phyloP scores from a whole-genome alignment of 495 filamentous ascomycete species.

The Entonaema liquescens region DNA sequence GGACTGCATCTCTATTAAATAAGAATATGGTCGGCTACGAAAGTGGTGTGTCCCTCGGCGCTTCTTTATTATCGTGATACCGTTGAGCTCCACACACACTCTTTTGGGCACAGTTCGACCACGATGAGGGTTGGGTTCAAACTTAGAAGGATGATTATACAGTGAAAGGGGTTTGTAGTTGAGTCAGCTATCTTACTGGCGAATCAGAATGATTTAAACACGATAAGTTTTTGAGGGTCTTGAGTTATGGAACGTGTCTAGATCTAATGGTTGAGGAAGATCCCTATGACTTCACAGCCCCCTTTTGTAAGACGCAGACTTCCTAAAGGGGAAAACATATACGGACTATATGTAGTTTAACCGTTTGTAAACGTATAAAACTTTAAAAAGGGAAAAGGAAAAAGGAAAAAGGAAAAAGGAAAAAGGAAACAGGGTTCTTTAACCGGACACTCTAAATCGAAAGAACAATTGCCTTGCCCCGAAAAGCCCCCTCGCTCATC shows the following conservation, averaged over 20 bases:
- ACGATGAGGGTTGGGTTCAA: neutral
- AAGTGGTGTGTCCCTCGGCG: slow-evolving; percentile 30
- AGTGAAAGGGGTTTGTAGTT: neutral
- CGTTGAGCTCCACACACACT: slow-evolving; percentile 29
- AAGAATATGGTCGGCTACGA: slow-evolving; percentile 5
- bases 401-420: neutral
- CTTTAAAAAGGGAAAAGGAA: neutral
- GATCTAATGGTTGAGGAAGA: neutral
- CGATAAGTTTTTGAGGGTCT: neutral
- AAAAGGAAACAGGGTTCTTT: slow-evolving; percentile 10
- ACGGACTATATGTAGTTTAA: neutral
- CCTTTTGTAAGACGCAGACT: slow-evolving; percentile 7
- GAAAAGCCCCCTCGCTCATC: no score
- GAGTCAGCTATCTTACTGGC: neutral
- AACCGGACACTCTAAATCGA: slow-evolving; percentile 43
- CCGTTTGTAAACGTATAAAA: slow-evolving; percentile 20
- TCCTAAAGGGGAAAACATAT: slow-evolving; percentile 31
- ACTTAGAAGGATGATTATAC: neutral
- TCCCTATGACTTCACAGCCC: slow-evolving; percentile 9
- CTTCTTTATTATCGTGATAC: slow-evolving; percentile 33
- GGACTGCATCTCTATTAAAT: slow-evolving; percentile 7
- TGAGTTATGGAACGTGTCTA: neutral
- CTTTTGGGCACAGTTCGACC: neutral
- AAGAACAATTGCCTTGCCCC: no score
- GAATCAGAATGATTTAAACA: neutral